These are phyloP conservation scores for Pseudotsuga menziesii DNA, from an alignment of 75 land plant genomes.

Conservation along the genomic window DNA sequence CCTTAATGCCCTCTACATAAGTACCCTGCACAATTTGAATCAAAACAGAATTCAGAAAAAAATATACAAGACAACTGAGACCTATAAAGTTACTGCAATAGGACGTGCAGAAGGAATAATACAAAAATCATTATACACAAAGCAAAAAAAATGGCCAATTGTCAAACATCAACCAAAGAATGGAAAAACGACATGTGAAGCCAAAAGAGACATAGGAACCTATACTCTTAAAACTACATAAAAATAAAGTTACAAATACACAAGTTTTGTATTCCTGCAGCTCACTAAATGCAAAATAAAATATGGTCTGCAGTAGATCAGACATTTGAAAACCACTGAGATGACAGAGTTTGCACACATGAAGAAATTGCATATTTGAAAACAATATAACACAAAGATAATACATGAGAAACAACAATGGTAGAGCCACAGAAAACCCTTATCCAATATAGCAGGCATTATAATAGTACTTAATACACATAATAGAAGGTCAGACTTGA, in stretches of 20 bases:
- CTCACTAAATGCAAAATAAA: neutral
- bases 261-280: neutral
- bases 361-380: neutral
- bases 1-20: conserved; percentile 98
- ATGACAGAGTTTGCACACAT: neutral
- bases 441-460: no score
- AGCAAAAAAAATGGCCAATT: neutral
- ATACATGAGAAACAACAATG: neutral
- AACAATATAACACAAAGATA: neutral
- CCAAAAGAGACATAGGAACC: neutral
- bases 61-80: neutral
- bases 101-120: neutral
- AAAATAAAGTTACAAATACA: neutral
- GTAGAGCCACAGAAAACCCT: no score
- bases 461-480: no score
- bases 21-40: conserved; percentile 61
- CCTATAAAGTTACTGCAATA: neutral
- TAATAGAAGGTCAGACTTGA: no score
- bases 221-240: neutral
- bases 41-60: neutral
- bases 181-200: neutral
- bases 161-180: conserved; percentile 1
- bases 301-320: neutral
- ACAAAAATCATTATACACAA: neutral
- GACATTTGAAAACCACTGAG: neutral